Base-by-base conservation (phyloP, 148 eudicot genomes). In the Gaultheria prostrata region DNA sequence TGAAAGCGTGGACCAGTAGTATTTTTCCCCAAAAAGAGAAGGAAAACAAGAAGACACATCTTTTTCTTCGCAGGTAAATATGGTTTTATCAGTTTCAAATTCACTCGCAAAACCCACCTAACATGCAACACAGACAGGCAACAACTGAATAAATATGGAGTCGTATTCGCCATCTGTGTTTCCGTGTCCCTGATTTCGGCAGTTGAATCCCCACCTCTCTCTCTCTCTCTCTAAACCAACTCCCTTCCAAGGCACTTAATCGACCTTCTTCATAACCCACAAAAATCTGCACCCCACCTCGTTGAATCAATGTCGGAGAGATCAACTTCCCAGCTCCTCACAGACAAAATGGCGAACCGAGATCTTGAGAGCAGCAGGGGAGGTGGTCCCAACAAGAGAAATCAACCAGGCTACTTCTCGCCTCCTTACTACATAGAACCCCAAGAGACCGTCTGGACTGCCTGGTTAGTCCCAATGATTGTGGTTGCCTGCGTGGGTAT, bases 381-480 rank as follows among this genome's bases (percentile, higher is more conserved):
- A 46, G 33, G 67, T 11, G 30, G 30, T 9, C 32, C 50, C 49
- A 21, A 63, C 30, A 77, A 83, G 56, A 53, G 80, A 28, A 28
- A 24, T 0, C 70, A 24, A 12, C 82, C 82, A n/a, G 39, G 30
- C 46, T 69, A 74, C 45, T 80, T 82, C 70, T 6, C 84, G 6
- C 86, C 87, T 18, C 35, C 82, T 13, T 88, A 92, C 78, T 84
- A 86, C 45, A 50, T 82, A 3, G 89, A 87, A 30, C 56, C 87
- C 1, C 57, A 87, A 4, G 94, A 92, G 8, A 91, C 91, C 21
- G 86, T 89, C 71, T 93, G 99, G 99, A 97, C 95, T 4, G 86
- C 98, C 0, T 97, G 99, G 99, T 85, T 97, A 70, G 94, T 97
- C 39, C 98, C 99, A 1, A 85, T 93, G 94, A 91, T 97, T 51